Conservation (phyloP, 2,329 filamentous ascomycete genomes). For the Chaetomium olivaceum region DNA sequence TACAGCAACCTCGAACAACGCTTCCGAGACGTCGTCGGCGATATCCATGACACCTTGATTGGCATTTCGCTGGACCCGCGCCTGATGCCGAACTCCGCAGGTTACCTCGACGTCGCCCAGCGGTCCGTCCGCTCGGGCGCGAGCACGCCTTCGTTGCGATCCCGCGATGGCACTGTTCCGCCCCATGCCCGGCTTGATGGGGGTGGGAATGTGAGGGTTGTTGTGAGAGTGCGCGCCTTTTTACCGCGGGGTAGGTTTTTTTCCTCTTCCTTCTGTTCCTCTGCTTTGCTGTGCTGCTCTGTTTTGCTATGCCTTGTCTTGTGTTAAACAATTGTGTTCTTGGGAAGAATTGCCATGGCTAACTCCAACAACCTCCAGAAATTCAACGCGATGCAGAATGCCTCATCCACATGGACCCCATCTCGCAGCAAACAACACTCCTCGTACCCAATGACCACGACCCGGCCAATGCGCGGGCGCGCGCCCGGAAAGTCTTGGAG, state of each 20-base stretch:
- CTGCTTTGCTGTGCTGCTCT: too few relatives aligned
- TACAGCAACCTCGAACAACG: constrained; percentile 37
- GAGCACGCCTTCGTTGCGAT: constrained; percentile 76
- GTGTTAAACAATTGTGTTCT: background rate
- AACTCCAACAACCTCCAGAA: constrained; percentile 56
- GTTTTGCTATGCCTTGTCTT: background rate
- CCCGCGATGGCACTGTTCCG: constrained; percentile 66
- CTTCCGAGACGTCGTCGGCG: constrained; percentile 43
- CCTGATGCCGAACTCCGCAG: constrained; percentile 34
- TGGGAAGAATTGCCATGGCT: background rate
- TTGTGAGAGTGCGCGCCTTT: constrained; percentile 78
- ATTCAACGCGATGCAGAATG: constrained; percentile 78
- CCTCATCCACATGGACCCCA: constrained; percentile 87
- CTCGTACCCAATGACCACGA: constrained; percentile 51
- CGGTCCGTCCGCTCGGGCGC: constrained; percentile 63
- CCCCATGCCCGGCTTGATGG: constrained; percentile 57
- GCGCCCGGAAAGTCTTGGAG: constrained; percentile 73
- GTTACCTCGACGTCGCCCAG: constrained; percentile 24
- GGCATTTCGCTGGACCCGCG: constrained; percentile 46
- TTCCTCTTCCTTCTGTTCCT: background rate
- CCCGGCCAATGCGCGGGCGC: constrained; percentile 57
- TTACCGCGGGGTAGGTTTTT: constrained; percentile 66
- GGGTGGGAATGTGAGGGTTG: constrained; percentile 78
- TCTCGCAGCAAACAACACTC: constrained; percentile 81
- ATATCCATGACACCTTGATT: constrained; percentile 44